phyloP scores from a whole-genome alignment of 495 filamentous ascomycete genomes.

The Pyronema domesticum region DNA sequence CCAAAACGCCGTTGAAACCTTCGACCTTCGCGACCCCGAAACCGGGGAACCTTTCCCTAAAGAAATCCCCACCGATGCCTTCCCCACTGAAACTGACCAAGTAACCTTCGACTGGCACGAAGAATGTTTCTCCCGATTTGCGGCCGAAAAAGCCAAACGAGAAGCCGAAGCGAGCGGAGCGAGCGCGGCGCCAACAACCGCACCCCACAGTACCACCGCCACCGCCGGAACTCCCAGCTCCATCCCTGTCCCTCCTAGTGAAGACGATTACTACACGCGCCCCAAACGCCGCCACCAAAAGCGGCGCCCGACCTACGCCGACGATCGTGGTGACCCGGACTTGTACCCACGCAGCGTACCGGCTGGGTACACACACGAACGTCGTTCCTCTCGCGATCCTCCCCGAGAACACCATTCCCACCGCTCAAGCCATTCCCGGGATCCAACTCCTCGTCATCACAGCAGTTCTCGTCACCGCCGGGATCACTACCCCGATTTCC shows the following conservation, averaged over 20 bases:
- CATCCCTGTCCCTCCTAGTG: not conserved
- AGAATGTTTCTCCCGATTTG: slow-evolving; percentile 19
- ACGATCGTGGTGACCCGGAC: not conserved
- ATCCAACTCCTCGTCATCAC: not conserved
- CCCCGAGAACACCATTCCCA: no score
- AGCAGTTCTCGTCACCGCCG: not conserved
- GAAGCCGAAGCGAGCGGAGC: not conserved
- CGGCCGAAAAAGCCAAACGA: not conserved
- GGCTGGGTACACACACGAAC: not conserved
- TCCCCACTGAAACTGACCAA: slow-evolving; percentile 55
- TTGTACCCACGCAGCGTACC: not conserved
- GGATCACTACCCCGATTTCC: not conserved
- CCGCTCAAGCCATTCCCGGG: not conserved
- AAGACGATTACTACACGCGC: slow-evolving; percentile 1
- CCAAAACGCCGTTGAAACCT: slow-evolving; percentile 60
- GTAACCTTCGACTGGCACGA: slow-evolving; percentile 78
- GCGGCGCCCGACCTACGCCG: not conserved
- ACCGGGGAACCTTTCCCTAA: slow-evolving; percentile 57
- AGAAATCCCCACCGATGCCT: slow-evolving; percentile 53
- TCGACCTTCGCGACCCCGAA: slow-evolving; percentile 54
- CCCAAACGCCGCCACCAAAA: slow-evolving; percentile 1
- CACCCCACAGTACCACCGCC: not conserved
- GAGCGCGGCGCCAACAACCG: not conserved
- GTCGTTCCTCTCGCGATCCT: no score
- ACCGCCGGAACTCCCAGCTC: not conserved